Evolutionary conservation across 2,329 filamentous ascomycete species (phyloP).

Genomic region (Stemphylium lycopersici): DNA sequence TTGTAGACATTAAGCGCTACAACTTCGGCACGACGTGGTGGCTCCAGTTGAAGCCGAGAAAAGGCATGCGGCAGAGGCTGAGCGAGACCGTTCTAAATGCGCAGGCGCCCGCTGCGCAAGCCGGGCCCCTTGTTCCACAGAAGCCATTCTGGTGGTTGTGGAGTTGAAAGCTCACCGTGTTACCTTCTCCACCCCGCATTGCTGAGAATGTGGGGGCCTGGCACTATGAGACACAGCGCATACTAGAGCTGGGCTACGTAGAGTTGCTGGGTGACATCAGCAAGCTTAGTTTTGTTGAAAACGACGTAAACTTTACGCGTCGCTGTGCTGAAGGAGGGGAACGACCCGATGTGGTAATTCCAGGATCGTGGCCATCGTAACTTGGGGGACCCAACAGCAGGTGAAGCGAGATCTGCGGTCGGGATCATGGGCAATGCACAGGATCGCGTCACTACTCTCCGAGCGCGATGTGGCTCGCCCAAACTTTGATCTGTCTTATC

Average conservation of each 20-base stretch:
- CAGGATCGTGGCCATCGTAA: conserved; percentile 11
- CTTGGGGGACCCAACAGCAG: conserved; percentile 19
- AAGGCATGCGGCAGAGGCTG: conserved; percentile 33
- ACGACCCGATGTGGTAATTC: conserved; percentile 18
- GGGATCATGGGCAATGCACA: conserved; percentile 20
- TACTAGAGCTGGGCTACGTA: not conserved
- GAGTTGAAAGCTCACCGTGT: conserved; percentile 34
- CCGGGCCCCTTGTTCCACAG: conserved; percentile 28
- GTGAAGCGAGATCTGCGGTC: conserved; percentile 26
- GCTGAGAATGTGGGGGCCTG: conserved; percentile 13
- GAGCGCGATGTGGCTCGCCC: conserved; percentile 6
- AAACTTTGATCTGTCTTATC: conserved; percentile 16
- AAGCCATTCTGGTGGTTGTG: conserved; percentile 45
- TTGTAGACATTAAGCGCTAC: conserved; percentile 53
- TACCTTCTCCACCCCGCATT: conserved; percentile 17
- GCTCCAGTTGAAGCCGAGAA: conserved; percentile 54
- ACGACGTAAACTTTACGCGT: conserved; percentile 20
- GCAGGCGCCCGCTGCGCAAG: conserved; percentile 22
- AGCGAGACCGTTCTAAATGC: conserved; percentile 16
- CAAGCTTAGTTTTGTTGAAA: conserved; percentile 1
- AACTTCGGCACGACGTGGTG: conserved; percentile 59
- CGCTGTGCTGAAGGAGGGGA: conserved; percentile 12
- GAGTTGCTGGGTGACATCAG: not conserved
- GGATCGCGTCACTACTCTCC: conserved; percentile 9
- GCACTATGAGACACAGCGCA: conserved; percentile 4